Evolutionary conservation across 2,329 filamentous ascomycete genomes (phyloP), one percentile per base, ranked within the genome.

Genomic region (Colletotrichum simmondsii): DNA sequence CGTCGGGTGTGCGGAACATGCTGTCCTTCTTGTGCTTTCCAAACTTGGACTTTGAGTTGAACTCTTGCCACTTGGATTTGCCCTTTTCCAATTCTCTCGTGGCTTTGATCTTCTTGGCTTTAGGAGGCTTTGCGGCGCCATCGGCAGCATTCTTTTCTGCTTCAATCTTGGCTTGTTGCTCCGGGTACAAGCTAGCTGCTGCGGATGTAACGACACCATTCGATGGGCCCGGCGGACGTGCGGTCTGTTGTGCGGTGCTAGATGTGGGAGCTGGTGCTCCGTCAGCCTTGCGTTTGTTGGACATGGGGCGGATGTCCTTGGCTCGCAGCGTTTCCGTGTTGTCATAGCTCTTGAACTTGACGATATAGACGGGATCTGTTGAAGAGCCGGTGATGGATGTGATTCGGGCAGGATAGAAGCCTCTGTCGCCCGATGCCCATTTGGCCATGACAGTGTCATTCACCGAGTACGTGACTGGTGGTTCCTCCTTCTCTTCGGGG

Each of bases 21-120:
- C 95, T 97, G 61, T 98, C 94, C 84, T 98, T 98, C 85, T 96
- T 96, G 54, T 85, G 83, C 81, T 92, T 93, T 75, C 87, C 90
- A 75, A 91, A 86, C 80, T 94, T 95, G 59, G 88, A 89, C 82
- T 97, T 98, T 79, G 89, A 87, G 76, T 92, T 93, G 82, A 98
- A 99, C 75, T 97, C 94, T 81, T 98, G 93, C 97, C 97, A 99
- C 81, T 97, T 98, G 79, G 86, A 94, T 87, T 98, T 97, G 79
- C 93, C 93, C 75, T 92, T 94, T 85, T 98, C 96, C 28, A 98
- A 88, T 80, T 97, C 94, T 82, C 95, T 97, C 74, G 92, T 97
- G 62, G 95, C 94, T 84, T 95, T 97, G 80, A 95, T 95, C 78
- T 96, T 96, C 85, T 97, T 98, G 71, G 96, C 90, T 82, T 93